These are phyloP conservation scores for Tolypocladium inflatum DNA, from an alignment of 2,329 filamentous ascomycete genomes.

Conservation along the genomic window DNA sequence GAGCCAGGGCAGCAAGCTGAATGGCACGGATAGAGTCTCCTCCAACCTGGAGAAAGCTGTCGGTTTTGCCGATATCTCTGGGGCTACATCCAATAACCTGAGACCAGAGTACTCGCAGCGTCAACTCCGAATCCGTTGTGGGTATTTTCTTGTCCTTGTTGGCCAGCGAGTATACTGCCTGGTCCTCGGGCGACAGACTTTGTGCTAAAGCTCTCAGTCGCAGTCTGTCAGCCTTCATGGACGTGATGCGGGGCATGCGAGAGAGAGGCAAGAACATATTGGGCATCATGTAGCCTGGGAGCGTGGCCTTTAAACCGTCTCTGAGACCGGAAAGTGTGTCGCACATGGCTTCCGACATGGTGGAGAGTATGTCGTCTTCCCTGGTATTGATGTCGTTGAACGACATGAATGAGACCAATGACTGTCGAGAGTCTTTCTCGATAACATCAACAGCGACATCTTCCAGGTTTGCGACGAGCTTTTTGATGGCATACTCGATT, in stretches of 20 bases:
- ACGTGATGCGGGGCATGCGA: background rate
- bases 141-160: background rate
- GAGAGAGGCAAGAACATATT: background rate
- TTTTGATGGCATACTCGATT: background rate
- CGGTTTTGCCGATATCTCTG: background rate
- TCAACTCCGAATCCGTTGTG: background rate
- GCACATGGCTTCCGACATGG: no score
- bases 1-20: background rate
- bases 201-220: background rate
- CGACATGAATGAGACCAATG: background rate
- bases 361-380: background rate
- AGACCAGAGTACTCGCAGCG: slow-evolving; percentile 5
- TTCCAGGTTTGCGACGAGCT: background rate
- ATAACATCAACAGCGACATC: background rate
- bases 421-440: background rate
- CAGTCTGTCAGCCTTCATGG: background rate
- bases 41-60: slow-evolving; percentile 18
- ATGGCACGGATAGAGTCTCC: slow-evolving; percentile 17
- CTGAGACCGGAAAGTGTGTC: background rate
- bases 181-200: background rate
- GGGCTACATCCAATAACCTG: slow-evolving; percentile 24
- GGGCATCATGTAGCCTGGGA: slow-evolving; percentile 3
- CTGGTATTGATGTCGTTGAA: background rate
- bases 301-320: background rate
- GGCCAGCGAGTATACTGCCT: background rate